These are phyloP conservation scores for Talaromyces proteolyticus DNA, from an alignment of 495 filamentous ascomycete genomes.

Conservation along the genomic window DNA sequence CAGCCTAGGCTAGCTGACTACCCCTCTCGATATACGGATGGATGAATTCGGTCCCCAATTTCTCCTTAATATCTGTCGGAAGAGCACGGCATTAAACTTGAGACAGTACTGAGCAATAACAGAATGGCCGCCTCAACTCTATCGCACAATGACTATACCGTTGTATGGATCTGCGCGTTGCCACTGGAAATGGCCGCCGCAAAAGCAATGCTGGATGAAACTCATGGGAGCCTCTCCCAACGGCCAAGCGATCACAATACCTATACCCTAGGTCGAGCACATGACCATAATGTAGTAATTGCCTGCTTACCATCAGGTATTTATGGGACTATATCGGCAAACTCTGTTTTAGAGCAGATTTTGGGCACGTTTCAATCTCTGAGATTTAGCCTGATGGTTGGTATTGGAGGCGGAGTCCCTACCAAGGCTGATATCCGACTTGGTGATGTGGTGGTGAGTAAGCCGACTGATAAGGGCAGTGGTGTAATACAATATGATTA, in stretches of 20 bases:
- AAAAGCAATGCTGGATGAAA: slow-evolving; percentile 7
- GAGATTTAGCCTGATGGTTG: slow-evolving; percentile 36
- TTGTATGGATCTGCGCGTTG: slow-evolving; percentile 38
- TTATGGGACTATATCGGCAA: slow-evolving; percentile 14
- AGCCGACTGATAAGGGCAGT: slow-evolving; percentile 16
- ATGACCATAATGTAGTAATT: slow-evolving; percentile 27
- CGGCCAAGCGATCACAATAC: slow-evolving; percentile 23
- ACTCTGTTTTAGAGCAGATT: slow-evolving; percentile 26
- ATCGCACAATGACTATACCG: slow-evolving; percentile 17
- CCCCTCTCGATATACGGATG: too few relatives aligned
- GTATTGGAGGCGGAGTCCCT: slow-evolving; percentile 27
- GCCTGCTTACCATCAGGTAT: slow-evolving; percentile 19
- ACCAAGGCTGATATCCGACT: slow-evolving; percentile 28
- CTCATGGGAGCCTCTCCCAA: slow-evolving; percentile 12
- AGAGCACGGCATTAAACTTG: too few relatives aligned
- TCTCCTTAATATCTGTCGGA: too few relatives aligned
- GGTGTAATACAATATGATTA: slow-evolving; percentile 38
- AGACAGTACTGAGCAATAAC: too few relatives aligned
- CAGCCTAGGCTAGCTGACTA: too few relatives aligned
- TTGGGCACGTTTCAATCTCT: slow-evolving; percentile 23
- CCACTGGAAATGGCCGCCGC: slow-evolving; percentile 24
- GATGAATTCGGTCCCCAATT: too few relatives aligned
- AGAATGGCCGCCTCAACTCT: neutral
- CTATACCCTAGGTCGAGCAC: slow-evolving; percentile 27
- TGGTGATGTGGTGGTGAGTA: slow-evolving; percentile 40